Conservation (phyloP, 345 rosid species). For the Syzygium jambos region DNA sequence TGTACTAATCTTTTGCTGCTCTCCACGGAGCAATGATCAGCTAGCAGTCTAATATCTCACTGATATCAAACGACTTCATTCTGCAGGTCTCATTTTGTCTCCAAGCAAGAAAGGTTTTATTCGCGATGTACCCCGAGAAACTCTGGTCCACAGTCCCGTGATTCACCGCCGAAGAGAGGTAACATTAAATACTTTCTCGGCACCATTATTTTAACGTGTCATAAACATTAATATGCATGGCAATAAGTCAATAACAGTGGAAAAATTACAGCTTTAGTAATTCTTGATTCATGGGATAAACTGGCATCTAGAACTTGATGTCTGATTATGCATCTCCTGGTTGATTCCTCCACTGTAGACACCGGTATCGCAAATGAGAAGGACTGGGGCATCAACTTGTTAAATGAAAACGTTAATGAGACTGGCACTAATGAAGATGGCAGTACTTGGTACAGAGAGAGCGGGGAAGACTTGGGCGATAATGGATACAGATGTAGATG, state of each 20-base stretch:
- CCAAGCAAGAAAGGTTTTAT: constrained; percentile 72
- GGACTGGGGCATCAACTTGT: constrained; percentile 89
- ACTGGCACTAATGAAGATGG: constrained; percentile 90
- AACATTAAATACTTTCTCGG: not conserved
- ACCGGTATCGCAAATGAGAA: constrained; percentile 98
- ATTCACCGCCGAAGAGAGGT: constrained; percentile 96
- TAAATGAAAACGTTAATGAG: constrained; percentile 76
- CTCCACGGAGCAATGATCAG: not conserved
- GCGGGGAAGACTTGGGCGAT: constrained; percentile 76
- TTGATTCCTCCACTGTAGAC: constrained; percentile 34
- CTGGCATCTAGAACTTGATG: not conserved
- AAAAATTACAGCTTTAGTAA: not conserved
- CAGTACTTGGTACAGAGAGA: constrained; percentile 83
- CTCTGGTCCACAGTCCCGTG: constrained; percentile 89
- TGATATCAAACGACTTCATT: not conserved
- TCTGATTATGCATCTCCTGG: not conserved
- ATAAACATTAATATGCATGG: not conserved
- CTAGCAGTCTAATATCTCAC: not conserved
- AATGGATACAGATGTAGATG: constrained; percentile 96
- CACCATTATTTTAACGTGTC: not conserved
- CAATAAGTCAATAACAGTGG: too few relatives aligned
- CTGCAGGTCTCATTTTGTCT: constrained; percentile 50
- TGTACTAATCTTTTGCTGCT: not conserved
- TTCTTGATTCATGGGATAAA: not conserved
- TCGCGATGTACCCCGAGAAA: constrained; percentile 77